phyloP scores from a whole-genome alignment of 1,139 yeast genomes.

The Candida glucosophila region DNA sequence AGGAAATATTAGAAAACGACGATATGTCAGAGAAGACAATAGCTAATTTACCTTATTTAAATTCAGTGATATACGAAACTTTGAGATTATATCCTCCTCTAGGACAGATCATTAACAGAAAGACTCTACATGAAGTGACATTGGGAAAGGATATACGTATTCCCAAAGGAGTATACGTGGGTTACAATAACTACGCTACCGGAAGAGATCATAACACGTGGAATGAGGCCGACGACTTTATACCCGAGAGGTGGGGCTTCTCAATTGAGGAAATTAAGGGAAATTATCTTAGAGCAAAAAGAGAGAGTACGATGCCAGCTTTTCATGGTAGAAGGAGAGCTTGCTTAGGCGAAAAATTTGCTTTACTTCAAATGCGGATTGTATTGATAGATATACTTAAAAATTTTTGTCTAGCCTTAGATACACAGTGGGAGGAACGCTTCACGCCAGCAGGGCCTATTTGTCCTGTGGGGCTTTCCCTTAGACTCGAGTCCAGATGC shows the following conservation, averaged over 20 bases:
- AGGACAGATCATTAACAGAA: slow-evolving; percentile 48
- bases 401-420: slow-evolving; percentile 25
- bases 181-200: slow-evolving; percentile 49
- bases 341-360: slow-evolving; percentile 55
- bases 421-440: slow-evolving; percentile 41
- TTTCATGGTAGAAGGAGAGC: slow-evolving; percentile 59
- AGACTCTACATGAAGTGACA: slow-evolving; percentile 26
- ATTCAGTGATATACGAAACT: slow-evolving; percentile 40
- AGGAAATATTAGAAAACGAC: slow-evolving; percentile 16
- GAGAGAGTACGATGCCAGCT: slow-evolving; percentile 38
- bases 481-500: slow-evolving; percentile 9
- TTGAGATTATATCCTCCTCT: slow-evolving; percentile 49
- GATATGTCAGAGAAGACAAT: slow-evolving; percentile 1
- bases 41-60: slow-evolving; percentile 10
- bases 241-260: slow-evolving; percentile 52
- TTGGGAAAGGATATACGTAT: slow-evolving; percentile 37
- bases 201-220: slow-evolving; percentile 43
- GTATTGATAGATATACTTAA: slow-evolving; percentile 27
- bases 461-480: slow-evolving; percentile 12
- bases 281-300: slow-evolving; percentile 36
- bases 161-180: slow-evolving; percentile 49
- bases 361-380: slow-evolving; percentile 37
- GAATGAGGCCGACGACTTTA: slow-evolving; percentile 42
- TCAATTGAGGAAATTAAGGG: slow-evolving; percentile 23
- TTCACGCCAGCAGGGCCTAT: slow-evolving; percentile 38